A percentile compares a stretch with the other conserved stretches of the same genome.
Conservation (phyloP, 768 basidiomycete genomes). For the Dioszegia hungarica region DNA sequence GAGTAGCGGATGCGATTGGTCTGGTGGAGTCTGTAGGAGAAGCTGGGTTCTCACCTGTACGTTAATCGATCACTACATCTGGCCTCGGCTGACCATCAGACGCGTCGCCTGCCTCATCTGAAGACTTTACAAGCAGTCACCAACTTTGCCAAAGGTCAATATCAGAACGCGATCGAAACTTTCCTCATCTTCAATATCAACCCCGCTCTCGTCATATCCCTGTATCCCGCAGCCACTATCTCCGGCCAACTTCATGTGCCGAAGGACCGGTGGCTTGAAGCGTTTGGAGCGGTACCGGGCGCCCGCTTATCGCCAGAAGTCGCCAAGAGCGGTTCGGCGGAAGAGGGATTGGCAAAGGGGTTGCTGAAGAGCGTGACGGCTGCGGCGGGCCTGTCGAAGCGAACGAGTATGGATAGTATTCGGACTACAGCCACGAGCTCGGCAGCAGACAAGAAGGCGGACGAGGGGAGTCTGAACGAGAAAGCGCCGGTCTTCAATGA, state of each 20-base stretch:
- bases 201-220: slow-evolving; percentile 77
- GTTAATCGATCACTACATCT: not conserved
- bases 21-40: slow-evolving; percentile 68
- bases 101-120: slow-evolving; percentile 53
- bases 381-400: slow-evolving; percentile 21
- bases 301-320: slow-evolving; percentile 45
- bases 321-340: slow-evolving; percentile 5
- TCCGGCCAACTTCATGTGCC: slow-evolving; percentile 71
- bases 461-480: slow-evolving; percentile 1
- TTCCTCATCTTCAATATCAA: slow-evolving; percentile 85
- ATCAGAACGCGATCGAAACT: slow-evolving; percentile 73
- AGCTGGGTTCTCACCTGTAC: slow-evolving; percentile 36
- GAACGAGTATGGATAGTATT: slow-evolving; percentile 45
- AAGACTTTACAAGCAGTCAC: slow-evolving; percentile 73
- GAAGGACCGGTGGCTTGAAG: slow-evolving; percentile 66
- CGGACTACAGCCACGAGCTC: slow-evolving; percentile 16
- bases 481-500: slow-evolving; percentile 19
- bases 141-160: slow-evolving; percentile 65
- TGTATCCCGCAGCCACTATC: slow-evolving; percentile 71
- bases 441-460: slow-evolving; percentile 9
- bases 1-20: slow-evolving; percentile 73
- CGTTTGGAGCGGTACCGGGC: slow-evolving; percentile 67
- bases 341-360: slow-evolving; percentile 33
- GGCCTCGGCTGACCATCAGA: slow-evolving; percentile 1
- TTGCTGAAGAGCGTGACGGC: slow-evolving; percentile 24